Conservation (phyloP, 257 asterid species). For the Cynanchum wilfordii region DNA sequence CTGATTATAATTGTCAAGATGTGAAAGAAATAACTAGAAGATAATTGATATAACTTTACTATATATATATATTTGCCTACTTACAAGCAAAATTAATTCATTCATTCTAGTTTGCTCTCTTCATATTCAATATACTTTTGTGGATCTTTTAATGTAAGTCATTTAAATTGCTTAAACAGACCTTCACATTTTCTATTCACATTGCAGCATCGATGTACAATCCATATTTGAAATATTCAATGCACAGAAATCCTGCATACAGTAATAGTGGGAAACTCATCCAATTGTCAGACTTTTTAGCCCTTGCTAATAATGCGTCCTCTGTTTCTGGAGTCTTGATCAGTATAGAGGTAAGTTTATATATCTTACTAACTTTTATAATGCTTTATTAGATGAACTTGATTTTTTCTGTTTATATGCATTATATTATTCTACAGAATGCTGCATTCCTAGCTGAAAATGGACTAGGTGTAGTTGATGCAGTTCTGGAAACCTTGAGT, state of each 20-base stretch:
- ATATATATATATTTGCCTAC: background rate
- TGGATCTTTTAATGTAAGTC: background rate
- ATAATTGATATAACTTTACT: background rate
- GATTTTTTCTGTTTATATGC: no score
- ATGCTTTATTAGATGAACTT: background rate
- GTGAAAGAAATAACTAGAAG: background rate
- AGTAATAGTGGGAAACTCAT: conserved; percentile 34
- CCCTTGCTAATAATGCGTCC: conserved; percentile 43
- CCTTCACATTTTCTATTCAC: conserved; percentile 15
- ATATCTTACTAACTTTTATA: conserved; percentile 11
- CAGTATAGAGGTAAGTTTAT: conserved; percentile 56
- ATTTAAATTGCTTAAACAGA: background rate
- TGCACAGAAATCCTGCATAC: conserved; percentile 51
- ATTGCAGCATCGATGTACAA: conserved; percentile 55
- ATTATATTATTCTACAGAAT: conserved; percentile 35
- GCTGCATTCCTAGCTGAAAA: conserved; percentile 67
- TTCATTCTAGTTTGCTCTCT: background rate
- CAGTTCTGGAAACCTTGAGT: conserved; percentile 52
- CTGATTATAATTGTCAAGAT: background rate
- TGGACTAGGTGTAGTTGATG: conserved; percentile 59
- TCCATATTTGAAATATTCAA: conserved; percentile 20
- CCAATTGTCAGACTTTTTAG: conserved; percentile 56
- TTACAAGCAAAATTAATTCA: background rate
- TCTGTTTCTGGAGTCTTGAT: conserved; percentile 68
- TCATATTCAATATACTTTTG: background rate